Conservation (phyloP, 1,284 basidiomycete species). For the Fomitopsis schrenkii region DNA sequence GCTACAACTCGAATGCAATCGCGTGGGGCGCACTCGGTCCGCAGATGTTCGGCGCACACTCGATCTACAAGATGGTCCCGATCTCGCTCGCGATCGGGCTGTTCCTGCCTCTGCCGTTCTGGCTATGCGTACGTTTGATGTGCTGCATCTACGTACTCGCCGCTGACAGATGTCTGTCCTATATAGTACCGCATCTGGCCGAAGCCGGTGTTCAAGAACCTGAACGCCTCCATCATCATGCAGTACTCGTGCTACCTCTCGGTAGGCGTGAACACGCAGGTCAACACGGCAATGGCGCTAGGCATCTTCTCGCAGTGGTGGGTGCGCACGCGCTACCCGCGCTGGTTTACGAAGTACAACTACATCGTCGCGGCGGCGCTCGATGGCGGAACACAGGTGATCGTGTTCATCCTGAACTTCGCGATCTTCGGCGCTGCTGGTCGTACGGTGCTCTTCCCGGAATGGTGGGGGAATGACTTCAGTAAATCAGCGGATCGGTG, state of each 20-base stretch:
- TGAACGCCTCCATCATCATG: constrained; percentile 43
- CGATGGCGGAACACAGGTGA: constrained; percentile 28
- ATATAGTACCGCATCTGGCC: constrained; percentile 41
- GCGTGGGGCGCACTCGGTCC: constrained; percentile 57
- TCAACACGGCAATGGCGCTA: constrained; percentile 38
- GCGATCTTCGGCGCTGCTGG: constrained; percentile 26
- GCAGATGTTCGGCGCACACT: constrained; percentile 43
- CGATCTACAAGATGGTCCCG: constrained; percentile 49
- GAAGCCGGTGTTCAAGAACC: constrained; percentile 39
- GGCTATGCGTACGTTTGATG: constrained; percentile 33
- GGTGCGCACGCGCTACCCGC: constrained; percentile 37
- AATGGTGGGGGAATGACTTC: constrained; percentile 27
- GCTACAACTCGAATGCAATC: constrained; percentile 46
- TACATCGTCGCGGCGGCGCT: constrained; percentile 28
- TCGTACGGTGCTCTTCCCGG: constrained; percentile 21
- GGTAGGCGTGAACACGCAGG: constrained; percentile 9
- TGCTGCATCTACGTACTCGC: constrained; percentile 34
- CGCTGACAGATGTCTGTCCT: constrained; percentile 17
- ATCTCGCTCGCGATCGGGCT: constrained; percentile 51
- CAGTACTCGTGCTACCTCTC: constrained; percentile 15
- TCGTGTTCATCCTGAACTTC: constrained; percentile 31
- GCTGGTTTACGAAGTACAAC: constrained; percentile 57
- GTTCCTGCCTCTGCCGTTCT: constrained; percentile 50
- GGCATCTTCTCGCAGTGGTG: constrained; percentile 53
- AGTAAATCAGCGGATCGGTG: constrained; percentile 1